A percentile compares a stretch with the other conserved stretches of the same genome.
phyloP scores from a whole-genome alignment of 2,329 filamentous ascomycete species.

The Fusarium armeniacum region DNA sequence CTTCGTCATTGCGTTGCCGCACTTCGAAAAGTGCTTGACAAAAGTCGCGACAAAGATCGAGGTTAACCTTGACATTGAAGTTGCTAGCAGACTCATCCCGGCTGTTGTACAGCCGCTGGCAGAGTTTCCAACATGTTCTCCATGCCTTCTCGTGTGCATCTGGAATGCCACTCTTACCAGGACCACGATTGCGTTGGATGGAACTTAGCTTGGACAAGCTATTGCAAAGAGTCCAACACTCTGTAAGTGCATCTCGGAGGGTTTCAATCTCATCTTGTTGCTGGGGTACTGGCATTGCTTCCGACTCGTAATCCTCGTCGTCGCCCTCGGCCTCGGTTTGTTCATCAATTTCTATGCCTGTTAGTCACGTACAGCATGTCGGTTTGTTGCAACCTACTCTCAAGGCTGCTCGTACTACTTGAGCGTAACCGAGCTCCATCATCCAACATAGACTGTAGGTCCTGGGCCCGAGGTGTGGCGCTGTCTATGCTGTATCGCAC shows the following conservation, averaged over 20 bases:
- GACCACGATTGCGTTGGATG: constrained; percentile 83
- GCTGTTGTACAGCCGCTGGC: constrained; percentile 88
- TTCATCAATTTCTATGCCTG: constrained; percentile 67
- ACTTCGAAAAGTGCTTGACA: constrained; percentile 93
- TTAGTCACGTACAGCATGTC: constrained; percentile 28
- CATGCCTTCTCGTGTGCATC: constrained; percentile 89
- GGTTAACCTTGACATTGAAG: constrained; percentile 78
- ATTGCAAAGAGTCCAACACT: constrained; percentile 96
- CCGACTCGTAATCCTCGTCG: constrained; percentile 65
- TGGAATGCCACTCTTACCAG: constrained; percentile 79
- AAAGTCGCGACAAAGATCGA: constrained; percentile 92
- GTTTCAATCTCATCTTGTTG: constrained; percentile 75
- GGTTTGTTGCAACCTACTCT: constrained; percentile 68
- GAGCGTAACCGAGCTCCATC: constrained; percentile 71
- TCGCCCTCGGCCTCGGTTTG: constrained; percentile 67
- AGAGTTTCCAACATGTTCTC: constrained; percentile 94
- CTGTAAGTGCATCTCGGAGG: constrained; percentile 81
- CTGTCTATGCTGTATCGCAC: constrained; percentile 75
- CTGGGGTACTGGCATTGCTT: constrained; percentile 57
- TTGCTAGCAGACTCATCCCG: constrained; percentile 76
- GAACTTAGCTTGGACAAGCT: constrained; percentile 88
- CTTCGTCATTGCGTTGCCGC: constrained; percentile 80
- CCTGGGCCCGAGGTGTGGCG: constrained; percentile 86
- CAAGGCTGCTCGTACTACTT: constrained; percentile 80
- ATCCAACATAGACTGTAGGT: constrained; percentile 77